A percentile compares a stretch with the other conserved stretches of the same genome.
Evolutionary conservation across 805 yeast genomes (phyloP).

Genomic region (Lipomyces anomalus): DNA sequence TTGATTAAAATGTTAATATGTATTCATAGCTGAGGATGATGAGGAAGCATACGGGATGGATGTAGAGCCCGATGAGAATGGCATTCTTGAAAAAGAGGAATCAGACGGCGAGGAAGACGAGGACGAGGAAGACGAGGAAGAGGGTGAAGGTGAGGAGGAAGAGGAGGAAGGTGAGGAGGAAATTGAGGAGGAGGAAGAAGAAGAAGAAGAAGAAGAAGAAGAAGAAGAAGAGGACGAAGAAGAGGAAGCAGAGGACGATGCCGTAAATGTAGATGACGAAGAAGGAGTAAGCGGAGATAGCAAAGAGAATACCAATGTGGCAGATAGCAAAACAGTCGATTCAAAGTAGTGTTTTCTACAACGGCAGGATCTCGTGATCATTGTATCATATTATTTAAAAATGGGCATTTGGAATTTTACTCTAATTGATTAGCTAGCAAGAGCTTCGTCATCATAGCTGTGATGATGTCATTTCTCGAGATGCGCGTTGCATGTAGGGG

Average conservation of each 20-base stretch:
- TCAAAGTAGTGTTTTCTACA: no score
- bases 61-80: conserved; percentile 34
- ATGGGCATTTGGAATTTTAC: no score
- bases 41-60: conserved; percentile 37
- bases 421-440: no score
- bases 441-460: no score
- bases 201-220: conserved; percentile 9
- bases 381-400: no score
- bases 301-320: no score
- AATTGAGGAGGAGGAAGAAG: conserved; percentile 22
- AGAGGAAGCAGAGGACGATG: neutral
- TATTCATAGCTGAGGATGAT: conserved; percentile 40
- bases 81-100: conserved; percentile 30
- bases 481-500: no score
- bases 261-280: neutral
- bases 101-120: conserved; percentile 32
- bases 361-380: no score
- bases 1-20: conserved; percentile 33
- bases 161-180: conserved; percentile 23
- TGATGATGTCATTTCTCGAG: no score
- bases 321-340: no score
- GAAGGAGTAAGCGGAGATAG: no score
- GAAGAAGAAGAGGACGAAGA: conserved; percentile 1
- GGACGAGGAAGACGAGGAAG: conserved; percentile 19
- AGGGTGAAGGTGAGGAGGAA: conserved; percentile 15